A percentile compares a stretch with the other conserved stretches of the same genome.
Conservation (phyloP, 1,284 basidiomycete genomes). For the Microbotryum intermedium region DNA sequence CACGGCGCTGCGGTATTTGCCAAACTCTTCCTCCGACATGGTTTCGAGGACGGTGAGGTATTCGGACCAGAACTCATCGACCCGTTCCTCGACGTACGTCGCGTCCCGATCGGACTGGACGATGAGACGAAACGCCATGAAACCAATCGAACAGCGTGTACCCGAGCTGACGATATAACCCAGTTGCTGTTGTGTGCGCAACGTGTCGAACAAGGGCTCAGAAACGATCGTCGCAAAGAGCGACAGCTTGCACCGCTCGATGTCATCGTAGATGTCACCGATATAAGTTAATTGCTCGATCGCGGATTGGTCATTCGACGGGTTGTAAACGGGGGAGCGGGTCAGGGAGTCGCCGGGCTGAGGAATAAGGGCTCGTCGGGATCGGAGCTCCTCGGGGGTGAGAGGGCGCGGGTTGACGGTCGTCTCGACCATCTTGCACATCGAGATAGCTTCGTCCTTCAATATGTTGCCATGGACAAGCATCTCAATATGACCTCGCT, state of each 20-base stretch:
- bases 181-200: constrained; percentile 94
- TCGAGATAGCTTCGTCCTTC: constrained; percentile 65
- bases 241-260: constrained; percentile 38
- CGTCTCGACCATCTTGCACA: constrained; percentile 64
- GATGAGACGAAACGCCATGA: constrained; percentile 73
- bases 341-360: constrained; percentile 49
- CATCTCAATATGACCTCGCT: constrained; percentile 62
- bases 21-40: constrained; percentile 57
- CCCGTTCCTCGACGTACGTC: constrained; percentile 74
- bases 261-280: constrained; percentile 48
- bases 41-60: constrained; percentile 51
- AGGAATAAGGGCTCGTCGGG: constrained; percentile 58
- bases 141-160: constrained; percentile 49
- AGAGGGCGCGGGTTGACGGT: constrained; percentile 56
- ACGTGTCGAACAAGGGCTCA: constrained; percentile 86
- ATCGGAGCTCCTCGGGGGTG: constrained; percentile 49
- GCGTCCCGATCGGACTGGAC: constrained; percentile 84
- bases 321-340: constrained; percentile 58
- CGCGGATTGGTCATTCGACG: constrained; percentile 74
- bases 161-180: constrained; percentile 59
- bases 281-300: constrained; percentile 56
- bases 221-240: constrained; percentile 56
- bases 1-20: constrained; percentile 51
- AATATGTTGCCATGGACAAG: constrained; percentile 79
- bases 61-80: constrained; percentile 67